Evolutionary conservation across 495 filamentous ascomycete genomes (phyloP).

Genomic region (Neurospora cerealis): DNA sequence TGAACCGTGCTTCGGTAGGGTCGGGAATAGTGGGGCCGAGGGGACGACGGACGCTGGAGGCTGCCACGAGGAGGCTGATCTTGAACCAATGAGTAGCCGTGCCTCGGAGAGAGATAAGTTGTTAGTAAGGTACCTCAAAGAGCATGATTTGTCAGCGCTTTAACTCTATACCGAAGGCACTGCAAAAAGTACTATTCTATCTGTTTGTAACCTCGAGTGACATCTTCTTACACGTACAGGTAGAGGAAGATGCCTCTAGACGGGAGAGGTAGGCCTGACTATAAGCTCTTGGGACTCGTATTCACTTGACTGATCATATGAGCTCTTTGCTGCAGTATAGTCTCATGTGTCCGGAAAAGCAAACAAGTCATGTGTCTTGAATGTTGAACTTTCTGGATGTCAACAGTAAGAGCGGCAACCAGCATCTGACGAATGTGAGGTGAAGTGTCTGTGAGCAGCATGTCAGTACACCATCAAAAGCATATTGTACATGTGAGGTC

Average conservation of each 20-base stretch:
- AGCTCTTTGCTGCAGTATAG: neutral
- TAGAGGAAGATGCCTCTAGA: neutral
- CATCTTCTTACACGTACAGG: neutral
- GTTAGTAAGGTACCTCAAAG: neutral
- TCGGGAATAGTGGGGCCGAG: neutral
- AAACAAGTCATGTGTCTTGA: neutral
- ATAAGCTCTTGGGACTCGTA: neutral
- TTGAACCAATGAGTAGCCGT: neutral
- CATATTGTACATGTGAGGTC: neutral
- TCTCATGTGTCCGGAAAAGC: neutral
- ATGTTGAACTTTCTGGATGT: neutral
- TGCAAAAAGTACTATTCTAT: neutral
- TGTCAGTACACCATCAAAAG: neutral
- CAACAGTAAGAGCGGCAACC: neutral
- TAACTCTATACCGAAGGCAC: neutral
- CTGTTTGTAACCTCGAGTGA: neutral
- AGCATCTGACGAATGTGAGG: neutral
- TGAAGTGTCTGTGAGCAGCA: neutral
- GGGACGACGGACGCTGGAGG: neutral
- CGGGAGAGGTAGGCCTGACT: neutral
- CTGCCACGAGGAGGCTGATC: neutral
- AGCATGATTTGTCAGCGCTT: neutral
- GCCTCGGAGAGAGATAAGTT: neutral
- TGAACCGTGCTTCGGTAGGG: neutral
- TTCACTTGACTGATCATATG: neutral